Base-by-base conservation (phyloP, 78 protist species). In the Dictyostelium purpureum region DNA sequence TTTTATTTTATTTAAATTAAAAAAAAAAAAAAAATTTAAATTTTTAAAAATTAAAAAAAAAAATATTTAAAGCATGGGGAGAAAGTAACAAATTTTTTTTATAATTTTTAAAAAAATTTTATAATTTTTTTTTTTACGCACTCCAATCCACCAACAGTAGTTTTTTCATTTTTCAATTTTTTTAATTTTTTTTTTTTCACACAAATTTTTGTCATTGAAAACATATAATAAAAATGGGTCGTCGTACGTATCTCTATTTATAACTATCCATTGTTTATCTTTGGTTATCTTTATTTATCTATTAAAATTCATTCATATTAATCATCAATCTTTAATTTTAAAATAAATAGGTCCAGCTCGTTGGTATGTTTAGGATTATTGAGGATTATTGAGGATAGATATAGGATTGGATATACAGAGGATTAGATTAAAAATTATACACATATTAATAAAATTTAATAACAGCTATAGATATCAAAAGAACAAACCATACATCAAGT, bases 401-500 rank as follows among this genome's bases (percentile, higher is more conserved):
- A 59, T 2, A 18, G 71, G 71, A 63, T 61, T 57, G 65, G 26
- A 21, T n/a, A n/a, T n/a, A n/a, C n/a, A n/a, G n/a, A n/a, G n/a
- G n/a, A n/a, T n/a, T n/a, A n/a, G n/a, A n/a, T n/a, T 56, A 7
- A 3, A n/a, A 24, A 9, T 0, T 56, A 24, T 14, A 28, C 10
- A 83, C n/a, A 4, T 16, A 40, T 7, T 18, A 31, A 43, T 16
- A 33, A 14, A 54, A 12, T 14, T n/a, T n/a, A 52, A 35, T 40
- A 19, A 67, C 61, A 94, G 99, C 94, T 99, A 98, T 95, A 96
- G 99, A 77, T 98, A 97, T 96, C 76, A 99, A 98, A 96, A 61
- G 59, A 97, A 97, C 97, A 98, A 98, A 98, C 99, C 99, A 42
- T 99, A 98, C 99, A 97, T 97, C 92, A 99, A 99, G 98, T 98